Evolutionary conservation across 75 land plant species (phyloP).

Genomic region (Pinus tabuliformis): DNA sequence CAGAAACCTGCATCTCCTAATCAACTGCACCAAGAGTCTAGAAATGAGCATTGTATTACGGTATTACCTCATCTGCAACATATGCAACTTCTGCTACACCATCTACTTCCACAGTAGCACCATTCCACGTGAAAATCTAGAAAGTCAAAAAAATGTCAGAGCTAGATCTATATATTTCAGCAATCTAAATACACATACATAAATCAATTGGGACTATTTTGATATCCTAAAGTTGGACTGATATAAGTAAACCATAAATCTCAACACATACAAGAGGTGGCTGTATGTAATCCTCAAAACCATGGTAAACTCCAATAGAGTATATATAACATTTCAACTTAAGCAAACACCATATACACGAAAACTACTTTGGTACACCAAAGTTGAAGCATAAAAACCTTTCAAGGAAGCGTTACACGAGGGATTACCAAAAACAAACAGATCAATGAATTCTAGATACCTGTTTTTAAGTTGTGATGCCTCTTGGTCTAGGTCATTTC

Average conservation of each 20-base stretch:
- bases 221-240: background rate
- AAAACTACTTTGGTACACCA: background rate
- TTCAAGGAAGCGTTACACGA: background rate
- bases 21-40: slow-evolving; percentile 7
- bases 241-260: background rate
- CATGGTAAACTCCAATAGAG: background rate
- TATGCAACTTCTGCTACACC: slow-evolving; percentile 87
- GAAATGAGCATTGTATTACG: slow-evolving; percentile 25
- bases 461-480: too few species aligned
- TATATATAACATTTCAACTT: background rate
- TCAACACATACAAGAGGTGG: too few species aligned
- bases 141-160: background rate
- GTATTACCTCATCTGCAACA: slow-evolving; percentile 93
- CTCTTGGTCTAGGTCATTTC: too few species aligned
- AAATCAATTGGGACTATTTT: background rate
- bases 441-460: too few species aligned
- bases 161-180: background rate
- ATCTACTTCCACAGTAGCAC: slow-evolving; percentile 89
- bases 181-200: background rate
- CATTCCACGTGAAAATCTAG: slow-evolving; percentile 96
- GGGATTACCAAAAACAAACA: background rate
- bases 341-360: background rate
- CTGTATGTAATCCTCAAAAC: background rate
- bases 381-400: background rate
- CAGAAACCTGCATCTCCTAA: background rate